Conservation (phyloP, 1,139 yeast species). For the Candida albicans region DNA sequence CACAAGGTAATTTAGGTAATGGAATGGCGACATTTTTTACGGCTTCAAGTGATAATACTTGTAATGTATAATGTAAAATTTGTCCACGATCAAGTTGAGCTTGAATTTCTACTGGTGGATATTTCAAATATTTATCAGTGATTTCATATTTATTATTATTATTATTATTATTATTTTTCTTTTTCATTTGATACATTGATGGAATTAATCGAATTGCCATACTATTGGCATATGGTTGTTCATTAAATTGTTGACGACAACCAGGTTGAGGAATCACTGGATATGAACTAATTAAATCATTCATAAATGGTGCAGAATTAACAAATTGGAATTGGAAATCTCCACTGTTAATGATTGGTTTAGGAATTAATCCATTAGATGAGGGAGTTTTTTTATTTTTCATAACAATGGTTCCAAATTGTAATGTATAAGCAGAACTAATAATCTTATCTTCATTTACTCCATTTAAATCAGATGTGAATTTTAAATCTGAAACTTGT, state of each 20-base stretch:
- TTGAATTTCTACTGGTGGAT: constrained; percentile 60
- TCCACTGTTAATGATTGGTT: constrained; percentile 7
- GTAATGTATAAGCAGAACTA: constrained; percentile 34
- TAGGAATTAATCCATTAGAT: constrained; percentile 7
- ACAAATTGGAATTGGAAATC: constrained; percentile 36
- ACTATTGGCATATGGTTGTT: constrained; percentile 37
- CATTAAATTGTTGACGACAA: not conserved
- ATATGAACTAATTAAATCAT: constrained; percentile 38
- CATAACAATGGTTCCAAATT: constrained; percentile 39
- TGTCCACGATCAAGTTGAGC: constrained; percentile 39
- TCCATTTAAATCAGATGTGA: constrained; percentile 15
- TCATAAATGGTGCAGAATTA: constrained; percentile 42
- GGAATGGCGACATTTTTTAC: constrained; percentile 45
- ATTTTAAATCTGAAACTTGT: constrained; percentile 16
- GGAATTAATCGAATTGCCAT: constrained; percentile 55
- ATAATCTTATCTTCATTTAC: constrained; percentile 11
- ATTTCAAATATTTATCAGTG: constrained; percentile 10
- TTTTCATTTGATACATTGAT: constrained; percentile 27
- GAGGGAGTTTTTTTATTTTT: constrained; percentile 16
- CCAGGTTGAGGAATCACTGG: constrained; percentile 21
- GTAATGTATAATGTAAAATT: constrained; percentile 43
- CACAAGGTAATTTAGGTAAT: constrained; percentile 40
- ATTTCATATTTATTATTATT: constrained; percentile 13
- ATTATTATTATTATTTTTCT: too few relatives aligned
- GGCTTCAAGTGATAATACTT: constrained; percentile 47